Percentiles rank a stretch among this genome's conserved stretches.
These are phyloP conservation scores for Candida dajiaensis DNA, from an alignment of 805 yeast genomes.

Conservation along the genomic window DNA sequence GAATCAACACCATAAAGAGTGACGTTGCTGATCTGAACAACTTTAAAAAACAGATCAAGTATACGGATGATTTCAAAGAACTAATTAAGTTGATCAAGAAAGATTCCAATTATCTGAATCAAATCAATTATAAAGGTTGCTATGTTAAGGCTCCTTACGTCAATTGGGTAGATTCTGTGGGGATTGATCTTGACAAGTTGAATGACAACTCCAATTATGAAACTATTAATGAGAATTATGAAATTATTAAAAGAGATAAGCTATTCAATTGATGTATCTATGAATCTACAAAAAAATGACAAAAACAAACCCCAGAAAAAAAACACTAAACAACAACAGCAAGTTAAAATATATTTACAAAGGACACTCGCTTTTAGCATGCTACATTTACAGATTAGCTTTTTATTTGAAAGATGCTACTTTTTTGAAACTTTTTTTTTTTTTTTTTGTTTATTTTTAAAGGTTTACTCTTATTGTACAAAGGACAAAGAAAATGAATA, in stretches of 20 bases:
- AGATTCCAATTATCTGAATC: constrained; percentile 19
- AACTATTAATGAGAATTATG: constrained; percentile 20
- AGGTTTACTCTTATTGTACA: neutral
- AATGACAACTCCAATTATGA: constrained; percentile 8
- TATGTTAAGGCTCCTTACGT: constrained; percentile 20
- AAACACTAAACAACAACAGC: neutral
- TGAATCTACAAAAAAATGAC: too few relatives aligned
- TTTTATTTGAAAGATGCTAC: neutral
- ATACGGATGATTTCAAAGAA: constrained; percentile 14
- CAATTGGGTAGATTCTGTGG: constrained; percentile 22
- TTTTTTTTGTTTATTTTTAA: neutral
- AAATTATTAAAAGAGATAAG: constrained; percentile 22
- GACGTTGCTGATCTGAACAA: constrained; percentile 19
- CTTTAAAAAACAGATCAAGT: constrained; percentile 15
- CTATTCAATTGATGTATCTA: constrained; percentile 10
- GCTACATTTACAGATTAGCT: neutral
- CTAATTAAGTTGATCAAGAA: constrained; percentile 7
- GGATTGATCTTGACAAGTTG: constrained; percentile 12
- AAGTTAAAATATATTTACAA: neutral
- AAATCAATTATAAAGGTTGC: constrained; percentile 22
- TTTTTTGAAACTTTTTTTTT: neutral
- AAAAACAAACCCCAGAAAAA: neutral
- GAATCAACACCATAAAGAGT: constrained; percentile 11
- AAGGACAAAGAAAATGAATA: neutral
- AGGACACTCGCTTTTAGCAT: neutral